Evolutionary conservation across 2,329 filamentous ascomycete species (phyloP).

Genomic region (Botrytis byssoidea): DNA sequence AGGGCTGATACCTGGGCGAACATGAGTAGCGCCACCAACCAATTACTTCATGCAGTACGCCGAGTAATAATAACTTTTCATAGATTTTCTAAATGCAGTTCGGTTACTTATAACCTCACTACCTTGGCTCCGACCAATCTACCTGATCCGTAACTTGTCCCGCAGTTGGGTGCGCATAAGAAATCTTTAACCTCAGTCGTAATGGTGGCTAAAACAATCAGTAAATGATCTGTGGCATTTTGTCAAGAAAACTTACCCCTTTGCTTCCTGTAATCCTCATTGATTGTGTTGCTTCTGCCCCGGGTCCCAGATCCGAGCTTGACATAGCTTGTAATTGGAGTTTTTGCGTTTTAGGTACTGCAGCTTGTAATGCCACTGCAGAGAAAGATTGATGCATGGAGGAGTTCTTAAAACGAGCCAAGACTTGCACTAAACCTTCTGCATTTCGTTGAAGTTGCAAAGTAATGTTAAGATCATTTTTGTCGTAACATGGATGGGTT

Average conservation of each 20-base stretch:
- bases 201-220: constrained; percentile 62
- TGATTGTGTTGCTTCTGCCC: constrained; percentile 81
- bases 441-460: constrained; percentile 82
- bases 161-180: constrained; percentile 68
- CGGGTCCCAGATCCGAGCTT: constrained; percentile 69
- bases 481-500: constrained; percentile 75
- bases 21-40: background rate
- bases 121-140: constrained; percentile 82
- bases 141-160: constrained; percentile 84
- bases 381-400: constrained; percentile 65
- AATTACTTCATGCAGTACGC: constrained; percentile 6
- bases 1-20: background rate
- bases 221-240: constrained; percentile 21
- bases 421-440: constrained; percentile 75
- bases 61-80: constrained; percentile 8
- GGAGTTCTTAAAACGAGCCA: constrained; percentile 79
- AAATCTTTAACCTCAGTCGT: constrained; percentile 80
- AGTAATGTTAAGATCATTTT: constrained; percentile 78
- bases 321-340: constrained; percentile 89
- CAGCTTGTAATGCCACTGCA: constrained; percentile 83
- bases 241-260: constrained; percentile 67
- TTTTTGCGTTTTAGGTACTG: constrained; percentile 95
- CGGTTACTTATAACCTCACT: constrained; percentile 15
- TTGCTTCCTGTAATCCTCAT: constrained; percentile 85
- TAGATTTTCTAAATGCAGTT: constrained; percentile 14